Base-by-base conservation (phyloP, 2,329 filamentous ascomycete genomes). In the Furcasterigmium furcatum region DNA sequence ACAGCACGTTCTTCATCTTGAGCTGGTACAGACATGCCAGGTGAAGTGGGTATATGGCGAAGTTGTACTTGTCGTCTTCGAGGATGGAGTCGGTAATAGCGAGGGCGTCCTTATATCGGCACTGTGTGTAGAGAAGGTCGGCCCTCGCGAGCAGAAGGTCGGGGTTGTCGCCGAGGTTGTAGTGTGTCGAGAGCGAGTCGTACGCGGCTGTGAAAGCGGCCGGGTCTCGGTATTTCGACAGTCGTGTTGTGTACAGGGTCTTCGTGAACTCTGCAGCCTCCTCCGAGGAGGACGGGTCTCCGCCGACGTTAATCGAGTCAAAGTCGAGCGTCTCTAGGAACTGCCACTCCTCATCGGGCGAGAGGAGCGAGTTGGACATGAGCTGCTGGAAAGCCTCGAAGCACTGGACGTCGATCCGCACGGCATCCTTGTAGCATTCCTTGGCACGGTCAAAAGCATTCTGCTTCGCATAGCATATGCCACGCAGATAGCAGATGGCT, bases 331-430 rank as follows among this genome's bases (percentile, higher is more conserved):
- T 89, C 54, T 94, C 86, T 36, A 96, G 77, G 51, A 96, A 96
- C 41, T 85, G 80, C 79, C 92, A 89, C 62, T 96, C 91, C 65
- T 96, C 91, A 29, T 88, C 84, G 0, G 91, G 91, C 40, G 82
- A 82, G 81, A 99, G 87, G 50, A 99, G 77, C 18, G 88, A 88
- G 69, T 99, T 99, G 70, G 91, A 90, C 84, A 97, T 96, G 45
- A 99, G 79, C 71, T 97, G 91, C 58, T 96, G 91, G 61, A 99
- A 97, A 1, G 94, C 94, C 67, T 99, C 94, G 61, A 96, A 97
- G 68, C 94, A 99, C 65, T 96, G 91, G 4, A 97, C 91, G 61
- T 99, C 94, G 59, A 99, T 96, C 50, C 88, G 84, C 38, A 97
- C 91, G 2, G 94, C 94, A 58, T 95, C 90, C 71, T 96, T 97